Evolutionary conservation across 2,329 filamentous ascomycete genomes (phyloP).

Genomic region (Eutypa lata): DNA sequence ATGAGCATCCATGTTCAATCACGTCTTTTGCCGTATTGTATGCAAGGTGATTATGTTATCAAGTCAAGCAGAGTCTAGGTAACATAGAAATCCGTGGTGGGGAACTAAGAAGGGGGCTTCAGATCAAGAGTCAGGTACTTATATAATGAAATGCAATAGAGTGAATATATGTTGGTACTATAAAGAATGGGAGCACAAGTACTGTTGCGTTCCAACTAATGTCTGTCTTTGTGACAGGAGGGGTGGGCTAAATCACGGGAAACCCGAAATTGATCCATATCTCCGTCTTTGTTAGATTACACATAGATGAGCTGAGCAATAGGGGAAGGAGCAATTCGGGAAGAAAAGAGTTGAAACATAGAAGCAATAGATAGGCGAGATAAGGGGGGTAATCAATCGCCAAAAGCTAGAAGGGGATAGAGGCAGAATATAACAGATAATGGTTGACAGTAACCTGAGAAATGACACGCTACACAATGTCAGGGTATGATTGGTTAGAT

Average conservation of each 20-base stretch:
- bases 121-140: not conserved
- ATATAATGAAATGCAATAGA: not conserved
- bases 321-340: not conserved
- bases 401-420: not conserved
- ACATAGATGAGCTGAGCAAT: not conserved
- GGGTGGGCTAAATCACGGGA: not conserved
- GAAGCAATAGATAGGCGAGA: not conserved
- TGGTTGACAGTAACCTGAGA: not conserved
- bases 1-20: slow-evolving; percentile 3
- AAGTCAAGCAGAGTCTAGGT: not conserved
- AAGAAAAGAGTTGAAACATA: not conserved
- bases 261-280: not conserved
- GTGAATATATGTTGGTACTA: not conserved
- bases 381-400: not conserved
- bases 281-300: not conserved
- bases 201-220: not conserved
- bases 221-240: not conserved
- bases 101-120: not conserved
- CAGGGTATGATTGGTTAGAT: not conserved
- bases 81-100: not conserved
- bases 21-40: not conserved
- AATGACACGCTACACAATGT: not conserved
- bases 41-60: not conserved
- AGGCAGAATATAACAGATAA: not conserved
- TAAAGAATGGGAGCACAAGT: not conserved